Evolutionary conservation across 179 eudicot genomes (phyloP), one percentile per base, ranked within the genome.

Genomic region (Spergularia azorica): DNA sequence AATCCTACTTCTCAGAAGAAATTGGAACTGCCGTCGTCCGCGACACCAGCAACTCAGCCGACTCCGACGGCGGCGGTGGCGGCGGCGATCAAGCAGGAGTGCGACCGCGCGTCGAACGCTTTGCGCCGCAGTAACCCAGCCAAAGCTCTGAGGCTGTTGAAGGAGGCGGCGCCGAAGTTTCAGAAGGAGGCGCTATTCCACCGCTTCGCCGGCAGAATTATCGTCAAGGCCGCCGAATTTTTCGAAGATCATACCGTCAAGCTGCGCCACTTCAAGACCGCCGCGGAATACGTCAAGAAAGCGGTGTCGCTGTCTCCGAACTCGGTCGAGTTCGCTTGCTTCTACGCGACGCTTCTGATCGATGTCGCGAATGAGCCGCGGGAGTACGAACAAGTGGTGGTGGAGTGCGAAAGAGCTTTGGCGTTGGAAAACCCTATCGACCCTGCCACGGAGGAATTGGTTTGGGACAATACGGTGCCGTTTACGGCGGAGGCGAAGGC

Each of bases 361-460:
- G 98, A 96, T 38, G 83, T 84, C 0, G 94, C 97, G 4, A 86
- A 51, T 17, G 97, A 90, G 1, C 88, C 78, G 32, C 92, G 83
- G 83, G 97, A 90, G 76, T 94, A 89, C 17, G 96, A 92, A 73
- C 93, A 90, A 74, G 97, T 91, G 76, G 83, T 87, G 48, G 80
- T 82, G 6, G 99, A 90, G 89, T 96, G 99, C 70, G 97, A 96
- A 63, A 84, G 98, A 79, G 98, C 93, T 5, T 78, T 96, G 64
- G 77, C 84, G 3, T 80, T 96, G 18, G 91, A 89, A 75, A 86
- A 87, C 71, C 99, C 99, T 1, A 71, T 86, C 39, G 99, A 96
- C 83, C 99, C 98, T 21, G 91, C 91, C 0, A 88, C 82, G 26
- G n/a, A 43, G n/a, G 50, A 11, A 5, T 20, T 16, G 63, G 74